A percentile compares a stretch with the other conserved stretches of the same genome.
phyloP scores from a whole-genome alignment of 306 rosid genomes.

The Argentina anserina region DNA sequence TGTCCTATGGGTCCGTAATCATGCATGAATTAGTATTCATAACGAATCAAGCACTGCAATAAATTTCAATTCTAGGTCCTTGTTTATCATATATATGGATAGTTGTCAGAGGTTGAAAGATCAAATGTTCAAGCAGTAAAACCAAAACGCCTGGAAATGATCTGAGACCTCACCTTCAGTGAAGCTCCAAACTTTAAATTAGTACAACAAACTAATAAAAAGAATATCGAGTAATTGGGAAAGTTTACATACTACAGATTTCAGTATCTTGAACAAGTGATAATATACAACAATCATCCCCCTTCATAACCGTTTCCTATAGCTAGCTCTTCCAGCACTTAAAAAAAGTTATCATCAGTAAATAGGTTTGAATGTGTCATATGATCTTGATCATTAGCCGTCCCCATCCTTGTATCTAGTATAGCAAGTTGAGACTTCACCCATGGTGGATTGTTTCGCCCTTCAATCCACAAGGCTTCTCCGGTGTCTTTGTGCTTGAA shows the following conservation, averaged over 20 bases:
- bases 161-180: background rate
- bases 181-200: background rate
- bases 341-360: constrained; percentile 45
- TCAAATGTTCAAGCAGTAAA: background rate
- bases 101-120: background rate
- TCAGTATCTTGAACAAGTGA: background rate
- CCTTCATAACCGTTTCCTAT: background rate
- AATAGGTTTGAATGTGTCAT: constrained; percentile 39
- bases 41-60: background rate
- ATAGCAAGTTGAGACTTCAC: constrained; percentile 80
- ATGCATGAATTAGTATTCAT: background rate
- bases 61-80: background rate
- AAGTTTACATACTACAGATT: background rate
- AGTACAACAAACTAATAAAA: background rate
- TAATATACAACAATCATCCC: constrained; percentile 23
- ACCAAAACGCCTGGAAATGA: background rate
- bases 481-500: constrained; percentile 95
- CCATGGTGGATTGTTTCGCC: constrained; percentile 80
- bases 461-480: constrained; percentile 88
- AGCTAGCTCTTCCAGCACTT: constrained; percentile 15
- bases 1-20: background rate
- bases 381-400: constrained; percentile 38
- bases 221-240: constrained; percentile 1
- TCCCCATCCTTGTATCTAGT: constrained; percentile 62
- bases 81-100: background rate